A percentile compares a stretch with the other conserved stretches of the same genome.
Evolutionary conservation across 192 early-diverging fungal genomes (phyloP).

Genomic region (Coemansia sp.): DNA sequence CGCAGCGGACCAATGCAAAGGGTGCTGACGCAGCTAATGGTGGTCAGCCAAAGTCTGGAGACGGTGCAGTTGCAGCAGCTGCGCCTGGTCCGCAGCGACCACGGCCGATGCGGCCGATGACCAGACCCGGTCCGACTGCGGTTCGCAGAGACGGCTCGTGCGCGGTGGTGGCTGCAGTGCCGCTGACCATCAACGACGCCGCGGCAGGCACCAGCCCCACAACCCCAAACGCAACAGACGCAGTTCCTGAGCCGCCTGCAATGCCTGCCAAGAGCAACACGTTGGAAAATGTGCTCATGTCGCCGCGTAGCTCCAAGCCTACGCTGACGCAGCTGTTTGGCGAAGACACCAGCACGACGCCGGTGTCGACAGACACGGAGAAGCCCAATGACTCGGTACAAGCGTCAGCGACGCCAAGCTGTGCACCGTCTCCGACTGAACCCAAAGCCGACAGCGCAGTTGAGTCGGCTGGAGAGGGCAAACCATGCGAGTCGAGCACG

Average conservation of each 20-base stretch:
- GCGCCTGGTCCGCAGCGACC: constrained; percentile 16
- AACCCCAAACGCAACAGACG: background rate
- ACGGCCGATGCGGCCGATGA: constrained; percentile 40
- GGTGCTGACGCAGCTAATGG: background rate
- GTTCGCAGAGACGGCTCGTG: constrained; percentile 17
- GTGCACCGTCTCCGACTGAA: constrained; percentile 18
- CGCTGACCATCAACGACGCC: constrained; percentile 4
- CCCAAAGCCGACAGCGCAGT: constrained; percentile 4
- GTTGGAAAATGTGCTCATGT: constrained; percentile 37
- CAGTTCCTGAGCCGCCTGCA: constrained; percentile 15
- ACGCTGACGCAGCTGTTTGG: constrained; percentile 20
- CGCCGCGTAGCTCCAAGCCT: constrained; percentile 23
- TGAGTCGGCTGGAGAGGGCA: background rate
- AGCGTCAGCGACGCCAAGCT: constrained; percentile 16
- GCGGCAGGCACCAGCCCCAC: background rate
- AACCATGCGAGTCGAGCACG: background rate
- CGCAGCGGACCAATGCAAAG: constrained; percentile 20
- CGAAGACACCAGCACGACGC: constrained; percentile 9
- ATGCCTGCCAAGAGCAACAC: constrained; percentile 16
- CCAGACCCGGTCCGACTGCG: constrained; percentile 15
- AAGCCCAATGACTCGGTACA: constrained; percentile 30
- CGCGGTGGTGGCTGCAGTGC: constrained; percentile 7
- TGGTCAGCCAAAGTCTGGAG: background rate
- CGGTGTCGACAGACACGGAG: background rate
- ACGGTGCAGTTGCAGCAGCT: background rate